Base-by-base conservation (phyloP, 371 early-diverging fungal species). In the Mortierella sp. region DNA sequence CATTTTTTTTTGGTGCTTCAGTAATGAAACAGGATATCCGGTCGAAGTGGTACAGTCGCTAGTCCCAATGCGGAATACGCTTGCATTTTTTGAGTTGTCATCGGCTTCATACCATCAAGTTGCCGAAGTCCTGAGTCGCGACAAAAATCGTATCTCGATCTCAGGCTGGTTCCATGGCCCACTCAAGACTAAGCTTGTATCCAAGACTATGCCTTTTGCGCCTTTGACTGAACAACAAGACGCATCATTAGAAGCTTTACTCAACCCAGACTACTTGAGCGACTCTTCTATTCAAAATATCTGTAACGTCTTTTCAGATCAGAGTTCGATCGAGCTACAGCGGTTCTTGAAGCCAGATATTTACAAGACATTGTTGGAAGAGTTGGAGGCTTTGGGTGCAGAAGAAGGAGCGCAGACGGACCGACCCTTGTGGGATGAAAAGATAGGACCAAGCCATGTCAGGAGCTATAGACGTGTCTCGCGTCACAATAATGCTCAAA, bases 131-230 rank as follows among this genome's bases (percentile, higher is more conserved):
- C 67, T 86, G 35, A 80, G 71, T 4, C 68, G 75, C 51, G 61
- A 71, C 43, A 77, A 84, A 62, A 84, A 74, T 26, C 81, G 93
- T 2, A 84, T 90, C 65, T 93, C 93, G 0, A 87, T 93, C 22
- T 87, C 93, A 0, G 92, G 92, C 5, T 93, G 92, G 92, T 89
- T 92, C 83, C 89, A 92, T 71, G 92, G 91, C 0, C 87, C 88
- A 10, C 72, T 87, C 32, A 68, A 76, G 55, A 77, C 73, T 26
- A 66, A 68, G 52, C 61, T 81, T 39, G 68, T 81, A 32, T 81
- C 81, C 65, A 81, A 81, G 51, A 59, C 76, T 12, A 58, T 67
- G 72, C 72, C 74, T 0, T 70, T 85, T 28, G 39, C 40, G 1
- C 64, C 66, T 3, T 20, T 73, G 3, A 6, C 0, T 0, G 65